These are phyloP conservation scores for Penicillium sp. DNA, from an alignment of 2,329 filamentous ascomycete genomes.

Conservation along the genomic window DNA sequence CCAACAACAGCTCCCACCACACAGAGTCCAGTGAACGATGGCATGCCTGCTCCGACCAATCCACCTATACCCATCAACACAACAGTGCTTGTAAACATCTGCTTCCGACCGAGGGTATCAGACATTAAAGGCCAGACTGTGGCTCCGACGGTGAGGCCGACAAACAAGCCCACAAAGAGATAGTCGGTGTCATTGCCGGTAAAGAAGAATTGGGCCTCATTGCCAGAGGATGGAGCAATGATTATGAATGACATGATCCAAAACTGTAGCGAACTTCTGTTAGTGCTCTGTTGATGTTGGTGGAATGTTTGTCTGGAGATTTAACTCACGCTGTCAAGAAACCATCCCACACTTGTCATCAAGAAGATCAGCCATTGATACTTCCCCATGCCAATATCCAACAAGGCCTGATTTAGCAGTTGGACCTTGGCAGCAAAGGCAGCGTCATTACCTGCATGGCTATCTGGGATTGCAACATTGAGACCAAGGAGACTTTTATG, in stretches of 20 bases:
- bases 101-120: slow-evolving; percentile 27
- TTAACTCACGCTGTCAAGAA: slow-evolving; percentile 29
- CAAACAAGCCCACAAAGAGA: slow-evolving; percentile 25
- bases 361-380: slow-evolving; percentile 33
- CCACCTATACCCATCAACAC: slow-evolving; percentile 30
- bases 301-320: neutral
- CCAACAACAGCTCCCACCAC: slow-evolving; percentile 30
- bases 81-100: slow-evolving; percentile 30
- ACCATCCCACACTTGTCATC: slow-evolving; percentile 31
- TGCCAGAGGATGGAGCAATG: slow-evolving; percentile 27
- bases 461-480: slow-evolving; percentile 2
- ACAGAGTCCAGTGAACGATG: slow-evolving; percentile 35
- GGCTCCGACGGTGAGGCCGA: slow-evolving; percentile 24
- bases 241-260: slow-evolving; percentile 29
- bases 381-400: slow-evolving; percentile 30
- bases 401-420: slow-evolving; percentile 28
- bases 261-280: slow-evolving; percentile 20
- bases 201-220: slow-evolving; percentile 32
- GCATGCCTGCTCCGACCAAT: slow-evolving; percentile 31
- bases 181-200: slow-evolving; percentile 23
- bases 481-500: slow-evolving; percentile 10
- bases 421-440: slow-evolving; percentile 22
- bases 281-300: neutral
- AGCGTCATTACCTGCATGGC: slow-evolving; percentile 18
- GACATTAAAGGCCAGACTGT: slow-evolving; percentile 30